phyloP scores from a whole-genome alignment of 371 early-diverging fungal species.

The Polyrhizophydium stewartii region DNA sequence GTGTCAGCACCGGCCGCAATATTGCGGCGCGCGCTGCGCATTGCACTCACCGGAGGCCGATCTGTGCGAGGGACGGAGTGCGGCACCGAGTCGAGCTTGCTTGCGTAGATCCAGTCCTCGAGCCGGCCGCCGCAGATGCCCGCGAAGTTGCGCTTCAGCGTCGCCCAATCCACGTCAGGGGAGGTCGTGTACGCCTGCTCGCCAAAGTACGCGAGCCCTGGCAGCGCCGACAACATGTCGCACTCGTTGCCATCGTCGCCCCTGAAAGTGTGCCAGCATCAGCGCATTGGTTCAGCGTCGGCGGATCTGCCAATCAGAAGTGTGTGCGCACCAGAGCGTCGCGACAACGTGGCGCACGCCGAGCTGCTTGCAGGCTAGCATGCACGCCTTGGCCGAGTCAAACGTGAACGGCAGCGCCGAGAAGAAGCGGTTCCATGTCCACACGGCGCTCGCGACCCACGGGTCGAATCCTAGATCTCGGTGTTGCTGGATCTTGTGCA shows the following conservation, averaged over 20 bases:
- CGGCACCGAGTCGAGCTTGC: conserved; percentile 45
- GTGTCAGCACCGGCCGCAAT: background rate
- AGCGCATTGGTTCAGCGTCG: background rate
- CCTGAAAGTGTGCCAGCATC: conserved; percentile 44
- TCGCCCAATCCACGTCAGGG: conserved; percentile 52
- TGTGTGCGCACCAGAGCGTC: conserved; percentile 16
- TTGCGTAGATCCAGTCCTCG: conserved; percentile 66
- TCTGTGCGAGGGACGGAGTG: conserved; percentile 3
- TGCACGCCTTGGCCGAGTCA: conserved; percentile 69
- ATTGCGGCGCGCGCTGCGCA: background rate
- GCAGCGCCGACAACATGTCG: conserved; percentile 73
- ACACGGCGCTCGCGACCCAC: conserved; percentile 63
- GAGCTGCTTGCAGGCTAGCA: conserved; percentile 59
- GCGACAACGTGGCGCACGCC: conserved; percentile 69
- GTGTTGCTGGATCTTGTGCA: conserved; percentile 74
- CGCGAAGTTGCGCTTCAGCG: conserved; percentile 62
- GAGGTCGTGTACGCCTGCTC: conserved; percentile 67
- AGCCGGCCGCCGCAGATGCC: conserved; percentile 75
- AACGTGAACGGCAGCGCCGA: conserved; percentile 75
- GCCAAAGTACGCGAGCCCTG: conserved; percentile 70
- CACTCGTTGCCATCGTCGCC: conserved; percentile 91
- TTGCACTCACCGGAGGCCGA: conserved; percentile 7
- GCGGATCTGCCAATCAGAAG: too few species aligned
- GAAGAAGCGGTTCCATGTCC: conserved; percentile 86
- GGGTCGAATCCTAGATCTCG: conserved; percentile 76